Conservation (phyloP, 768 basidiomycete species). For the Russula dissimulans region DNA sequence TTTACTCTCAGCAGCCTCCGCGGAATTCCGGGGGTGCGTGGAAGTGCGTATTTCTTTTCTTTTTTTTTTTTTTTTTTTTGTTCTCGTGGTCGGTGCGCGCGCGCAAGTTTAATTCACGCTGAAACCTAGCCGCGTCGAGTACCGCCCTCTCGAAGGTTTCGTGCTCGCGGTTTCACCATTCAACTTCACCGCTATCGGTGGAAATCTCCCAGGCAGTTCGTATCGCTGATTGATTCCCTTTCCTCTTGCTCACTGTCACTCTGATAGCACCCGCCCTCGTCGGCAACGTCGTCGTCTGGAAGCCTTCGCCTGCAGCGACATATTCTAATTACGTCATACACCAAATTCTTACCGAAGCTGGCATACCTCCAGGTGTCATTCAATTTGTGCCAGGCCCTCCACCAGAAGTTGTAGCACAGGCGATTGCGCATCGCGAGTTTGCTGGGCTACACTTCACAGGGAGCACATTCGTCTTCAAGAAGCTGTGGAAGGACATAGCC, state of each 20-base stretch:
- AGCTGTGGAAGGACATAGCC: constrained; percentile 94
- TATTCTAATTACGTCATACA: constrained; percentile 92
- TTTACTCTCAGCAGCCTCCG: constrained; percentile 84
- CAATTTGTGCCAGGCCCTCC: constrained; percentile 94
- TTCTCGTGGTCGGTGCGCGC: not conserved
- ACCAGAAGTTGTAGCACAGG: constrained; percentile 75
- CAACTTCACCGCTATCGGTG: constrained; percentile 98
- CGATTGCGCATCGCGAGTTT: constrained; percentile 69
- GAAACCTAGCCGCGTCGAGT: constrained; percentile 76
- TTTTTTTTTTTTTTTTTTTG: no score
- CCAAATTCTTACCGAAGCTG: constrained; percentile 89
- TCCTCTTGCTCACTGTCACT: not conserved
- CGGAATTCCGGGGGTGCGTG: constrained; percentile 82
- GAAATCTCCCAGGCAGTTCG: constrained; percentile 75
- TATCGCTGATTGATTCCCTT: not conserved
- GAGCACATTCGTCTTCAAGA: constrained; percentile 88
- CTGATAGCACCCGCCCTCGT: constrained; percentile 75
- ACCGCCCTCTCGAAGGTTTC: constrained; percentile 96
- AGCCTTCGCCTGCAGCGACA: constrained; percentile 90
- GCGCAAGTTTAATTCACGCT: constrained; percentile 3
- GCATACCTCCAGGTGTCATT: constrained; percentile 88
- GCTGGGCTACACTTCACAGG: constrained; percentile 95
- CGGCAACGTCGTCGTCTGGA: constrained; percentile 95
- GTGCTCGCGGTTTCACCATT: constrained; percentile 96
- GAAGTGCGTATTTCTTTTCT: constrained; percentile 61